Evolutionary conservation across 1,139 yeast species (phyloP), one percentile per base, ranked within the genome.

Genomic region (Geotrichum reessii): DNA sequence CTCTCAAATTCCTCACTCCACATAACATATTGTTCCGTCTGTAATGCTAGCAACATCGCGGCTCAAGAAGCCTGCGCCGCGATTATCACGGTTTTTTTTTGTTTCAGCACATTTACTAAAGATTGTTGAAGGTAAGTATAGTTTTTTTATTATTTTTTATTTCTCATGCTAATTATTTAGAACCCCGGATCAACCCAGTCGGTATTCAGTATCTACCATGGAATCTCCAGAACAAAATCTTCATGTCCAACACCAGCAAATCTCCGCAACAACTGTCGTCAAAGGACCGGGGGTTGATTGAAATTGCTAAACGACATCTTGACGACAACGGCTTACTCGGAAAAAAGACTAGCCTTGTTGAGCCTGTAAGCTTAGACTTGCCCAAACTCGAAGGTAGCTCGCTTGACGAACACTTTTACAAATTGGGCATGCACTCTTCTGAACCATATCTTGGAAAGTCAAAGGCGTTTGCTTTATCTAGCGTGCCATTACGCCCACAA

Each of bases 371-470:
- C 33, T 44, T 57, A 21, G 69, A 75, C 19, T 66, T 91, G 37
- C 99, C 99, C 0, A 71, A 73, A 24, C 70, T 93, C 28, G 82
- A 84, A 53, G 99, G 98, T 0, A 65, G 71, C 1, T 33, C 59
- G 3, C 72, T 95, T 12, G 96, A 87, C 68, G 96, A 90, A 68
- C 99, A 95, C 74, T 95, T 95, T 69, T 79, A 83, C 65, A 79
- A 80, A 62, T 72, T 95, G 2, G 98, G 96, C 0, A 68, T 74
- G 31, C 67, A 63, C 12, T 74, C 78, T 65, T 78, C 83, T 11
- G 81, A 83, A 57, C 89, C 92, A 0, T 92, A 87, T 71, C 70
- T 81, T 51, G 66, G 69, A 52, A 78, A 83, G 69, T 82, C 75
- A 54, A 71, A 70, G 25, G 66, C 68, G 62, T 81, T 79, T 63